phyloP scores from a whole-genome alignment of 176 grass and related monocot genomes.

The Canna indica region DNA sequence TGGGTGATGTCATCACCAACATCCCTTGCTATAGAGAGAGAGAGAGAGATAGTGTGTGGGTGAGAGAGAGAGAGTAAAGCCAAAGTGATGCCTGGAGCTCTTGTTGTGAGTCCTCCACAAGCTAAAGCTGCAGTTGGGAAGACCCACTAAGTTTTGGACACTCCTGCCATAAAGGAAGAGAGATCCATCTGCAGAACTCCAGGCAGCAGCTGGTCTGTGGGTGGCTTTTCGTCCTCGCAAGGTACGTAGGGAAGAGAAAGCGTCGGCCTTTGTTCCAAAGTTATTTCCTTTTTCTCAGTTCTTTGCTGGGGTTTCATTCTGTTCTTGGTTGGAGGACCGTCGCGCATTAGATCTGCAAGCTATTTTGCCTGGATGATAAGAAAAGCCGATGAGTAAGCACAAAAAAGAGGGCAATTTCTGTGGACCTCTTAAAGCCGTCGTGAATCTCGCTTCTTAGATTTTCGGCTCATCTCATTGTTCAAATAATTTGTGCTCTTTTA shows the following conservation, averaged over 20 bases:
- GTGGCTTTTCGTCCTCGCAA: neutral
- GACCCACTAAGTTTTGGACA: constrained; percentile 1
- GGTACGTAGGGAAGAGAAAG: neutral
- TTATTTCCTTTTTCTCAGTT: constrained; percentile 4
- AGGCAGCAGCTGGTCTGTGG: neutral
- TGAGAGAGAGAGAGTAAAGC: neutral
- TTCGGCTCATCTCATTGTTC: neutral
- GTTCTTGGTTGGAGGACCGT: neutral
- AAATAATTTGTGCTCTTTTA: neutral
- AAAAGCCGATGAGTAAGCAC: neutral
- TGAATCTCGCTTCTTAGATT: neutral
- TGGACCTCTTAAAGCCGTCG: neutral
- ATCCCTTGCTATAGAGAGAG: neutral
- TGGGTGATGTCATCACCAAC: neutral
- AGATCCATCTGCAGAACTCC: neutral
- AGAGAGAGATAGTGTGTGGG: too few species aligned
- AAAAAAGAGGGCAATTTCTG: neutral
- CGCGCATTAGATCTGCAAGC: neutral
- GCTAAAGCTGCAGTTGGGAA: constrained; percentile 8
- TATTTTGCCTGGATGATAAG: neutral
- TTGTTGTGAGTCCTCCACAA: neutral
- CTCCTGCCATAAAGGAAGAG: constrained; percentile 11
- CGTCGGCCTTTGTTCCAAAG: neutral
- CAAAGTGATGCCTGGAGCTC: constrained; percentile 3
- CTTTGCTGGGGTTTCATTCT: neutral